These are phyloP conservation scores for Calonectria fujianensis DNA, from an alignment of 2,329 filamentous ascomycete species.

Conservation along the genomic window DNA sequence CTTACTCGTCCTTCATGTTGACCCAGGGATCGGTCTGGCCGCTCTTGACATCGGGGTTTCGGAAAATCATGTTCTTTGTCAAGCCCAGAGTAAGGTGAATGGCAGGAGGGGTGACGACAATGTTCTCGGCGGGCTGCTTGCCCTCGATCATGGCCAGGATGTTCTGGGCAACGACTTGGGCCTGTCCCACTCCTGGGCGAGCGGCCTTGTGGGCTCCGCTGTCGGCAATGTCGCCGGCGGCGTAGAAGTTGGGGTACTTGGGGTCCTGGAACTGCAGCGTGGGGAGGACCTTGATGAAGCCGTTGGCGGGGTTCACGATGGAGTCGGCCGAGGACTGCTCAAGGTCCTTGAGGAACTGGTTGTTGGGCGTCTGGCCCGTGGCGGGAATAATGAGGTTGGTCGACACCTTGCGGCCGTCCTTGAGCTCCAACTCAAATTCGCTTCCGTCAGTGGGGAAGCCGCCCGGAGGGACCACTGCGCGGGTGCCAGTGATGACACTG, in stretches of 20 bases:
- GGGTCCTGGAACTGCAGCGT: conserved; percentile 52
- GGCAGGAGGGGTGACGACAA: conserved; percentile 47
- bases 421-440: conserved; percentile 46
- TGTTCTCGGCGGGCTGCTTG: conserved; percentile 31
- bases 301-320: conserved; percentile 48
- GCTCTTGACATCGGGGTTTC: conserved; percentile 47
- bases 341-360: conserved; percentile 48
- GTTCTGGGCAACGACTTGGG: conserved; percentile 49
- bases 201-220: conserved; percentile 54
- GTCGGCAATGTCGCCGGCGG: conserved; percentile 53
- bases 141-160: conserved; percentile 50
- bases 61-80: conserved; percentile 54
- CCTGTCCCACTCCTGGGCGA: conserved; percentile 47
- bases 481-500: conserved; percentile 50
- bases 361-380: conserved; percentile 54
- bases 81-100: conserved; percentile 52
- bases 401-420: conserved; percentile 48
- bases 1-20: conserved; percentile 52
- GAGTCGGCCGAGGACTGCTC: conserved; percentile 27
- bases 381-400: conserved; percentile 51
- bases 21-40: conserved; percentile 48
- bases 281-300: conserved; percentile 49
- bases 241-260: conserved; percentile 50
- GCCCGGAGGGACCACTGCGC: conserved; percentile 45
- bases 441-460: conserved; percentile 51